A percentile compares a stretch with the other conserved stretches of the same genome.
These are phyloP conservation scores for Rhodamnia argentea DNA, from an alignment of 345 rosid species.

Conservation along the genomic window DNA sequence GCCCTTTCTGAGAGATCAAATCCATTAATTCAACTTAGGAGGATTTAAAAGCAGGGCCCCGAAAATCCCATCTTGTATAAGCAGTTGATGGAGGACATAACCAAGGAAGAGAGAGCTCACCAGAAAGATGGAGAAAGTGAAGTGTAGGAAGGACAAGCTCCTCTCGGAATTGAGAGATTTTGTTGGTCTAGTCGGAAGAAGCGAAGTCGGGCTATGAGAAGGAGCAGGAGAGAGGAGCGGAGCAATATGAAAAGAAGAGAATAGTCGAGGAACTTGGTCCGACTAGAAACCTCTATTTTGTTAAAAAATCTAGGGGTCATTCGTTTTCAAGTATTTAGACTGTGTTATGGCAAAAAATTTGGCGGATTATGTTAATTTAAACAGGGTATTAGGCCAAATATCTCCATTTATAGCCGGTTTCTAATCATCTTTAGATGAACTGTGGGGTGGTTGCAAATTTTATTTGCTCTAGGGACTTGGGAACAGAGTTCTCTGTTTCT, in stretches of 20 bases:
- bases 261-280: neutral
- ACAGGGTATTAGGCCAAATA: neutral
- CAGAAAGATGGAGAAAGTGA: neutral
- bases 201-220: rapidly evolving
- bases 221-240: neutral
- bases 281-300: neutral
- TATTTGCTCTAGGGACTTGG: too few relatives aligned
- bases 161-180: neutral
- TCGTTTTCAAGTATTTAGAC: neutral
- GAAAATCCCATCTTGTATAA: neutral
- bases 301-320: neutral
- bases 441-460: neutral
- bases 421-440: neutral
- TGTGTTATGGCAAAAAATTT: neutral
- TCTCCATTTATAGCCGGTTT: neutral
- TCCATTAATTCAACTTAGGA: neutral
- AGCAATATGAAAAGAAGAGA: neutral
- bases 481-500: too few relatives aligned
- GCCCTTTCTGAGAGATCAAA: neutral
- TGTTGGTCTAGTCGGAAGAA: neutral
- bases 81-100: neutral
- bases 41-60: neutral
- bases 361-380: neutral
- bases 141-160: neutral
- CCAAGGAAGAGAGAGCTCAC: neutral